Evolutionary conservation across 73 alveolate species (phyloP).

Genomic region (Symbiodinium natans): DNA sequence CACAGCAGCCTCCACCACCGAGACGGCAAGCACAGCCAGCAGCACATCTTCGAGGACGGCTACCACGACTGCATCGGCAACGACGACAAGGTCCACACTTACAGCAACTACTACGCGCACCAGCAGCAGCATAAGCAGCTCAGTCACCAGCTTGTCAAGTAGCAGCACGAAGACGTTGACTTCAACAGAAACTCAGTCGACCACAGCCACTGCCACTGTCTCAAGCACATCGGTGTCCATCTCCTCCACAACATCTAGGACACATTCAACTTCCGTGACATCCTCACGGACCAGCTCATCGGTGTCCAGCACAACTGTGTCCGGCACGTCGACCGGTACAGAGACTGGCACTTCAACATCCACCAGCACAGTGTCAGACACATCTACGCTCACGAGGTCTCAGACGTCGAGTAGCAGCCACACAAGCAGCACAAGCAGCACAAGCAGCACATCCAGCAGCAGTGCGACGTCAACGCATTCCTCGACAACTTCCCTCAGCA

Average conservation of each 20-base stretch:
- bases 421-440: neutral
- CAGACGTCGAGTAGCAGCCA: neutral
- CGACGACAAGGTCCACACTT: neutral
- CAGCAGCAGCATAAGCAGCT: neutral
- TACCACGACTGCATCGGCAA: neutral
- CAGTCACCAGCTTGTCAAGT: neutral
- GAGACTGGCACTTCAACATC: neutral
- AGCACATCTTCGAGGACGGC: neutral
- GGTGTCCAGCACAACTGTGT: slow-evolving; percentile 7
- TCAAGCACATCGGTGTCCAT: neutral
- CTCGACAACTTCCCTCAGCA: neutral
- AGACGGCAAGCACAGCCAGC: neutral
- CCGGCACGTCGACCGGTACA: neutral
- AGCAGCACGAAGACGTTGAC: neutral
- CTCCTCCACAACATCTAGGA: slow-evolving; percentile 31
- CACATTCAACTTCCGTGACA: neutral
- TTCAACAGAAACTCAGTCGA: neutral
- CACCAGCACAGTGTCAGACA: slow-evolving; percentile 25
- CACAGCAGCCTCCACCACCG: neutral
- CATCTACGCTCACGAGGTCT: neutral
- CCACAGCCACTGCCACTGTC: neutral
- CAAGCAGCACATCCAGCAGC: neutral
- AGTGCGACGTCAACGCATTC: neutral
- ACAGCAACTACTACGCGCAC: neutral
- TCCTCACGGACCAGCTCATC: neutral